phyloP scores from a whole-genome alignment of 768 basidiomycete genomes.

The Neoboletus subvelutipes region DNA sequence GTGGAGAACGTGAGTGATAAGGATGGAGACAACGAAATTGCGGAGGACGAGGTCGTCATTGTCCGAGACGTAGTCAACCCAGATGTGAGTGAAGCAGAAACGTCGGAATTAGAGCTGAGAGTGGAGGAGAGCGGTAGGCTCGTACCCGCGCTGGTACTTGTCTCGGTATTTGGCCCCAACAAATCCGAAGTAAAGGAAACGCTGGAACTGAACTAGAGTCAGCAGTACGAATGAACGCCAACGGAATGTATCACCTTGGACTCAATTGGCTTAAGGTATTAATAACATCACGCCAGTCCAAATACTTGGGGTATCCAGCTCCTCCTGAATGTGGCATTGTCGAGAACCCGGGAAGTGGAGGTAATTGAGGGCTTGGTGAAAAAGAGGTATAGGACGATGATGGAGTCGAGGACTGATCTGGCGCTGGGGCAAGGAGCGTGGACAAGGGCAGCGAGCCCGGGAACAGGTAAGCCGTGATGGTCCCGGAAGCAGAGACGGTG shows the following conservation, averaged over 20 bases:
- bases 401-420: conserved; percentile 6
- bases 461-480: conserved; percentile 10
- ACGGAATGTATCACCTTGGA: conserved; percentile 11
- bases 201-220: conserved; percentile 4
- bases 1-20: neutral
- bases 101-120: conserved; percentile 19
- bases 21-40: neutral
- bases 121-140: conserved; percentile 7
- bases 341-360: neutral
- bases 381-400: neutral
- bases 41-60: neutral
- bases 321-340: conserved; percentile 6
- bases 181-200: neutral
- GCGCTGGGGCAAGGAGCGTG: conserved; percentile 9
- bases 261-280: neutral
- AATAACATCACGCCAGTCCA: neutral
- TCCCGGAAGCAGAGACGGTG: conserved; percentile 8
- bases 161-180: neutral
- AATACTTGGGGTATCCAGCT: neutral
- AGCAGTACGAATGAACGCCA: neutral
- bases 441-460: conserved; percentile 21
- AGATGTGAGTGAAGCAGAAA: conserved; percentile 5
- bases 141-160: conserved; percentile 21
- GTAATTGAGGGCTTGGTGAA: conserved; percentile 1
- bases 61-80: neutral